Evolutionary conservation across 345 rosid species (phyloP).

Genomic region (Melaleuca quinquenervia): DNA sequence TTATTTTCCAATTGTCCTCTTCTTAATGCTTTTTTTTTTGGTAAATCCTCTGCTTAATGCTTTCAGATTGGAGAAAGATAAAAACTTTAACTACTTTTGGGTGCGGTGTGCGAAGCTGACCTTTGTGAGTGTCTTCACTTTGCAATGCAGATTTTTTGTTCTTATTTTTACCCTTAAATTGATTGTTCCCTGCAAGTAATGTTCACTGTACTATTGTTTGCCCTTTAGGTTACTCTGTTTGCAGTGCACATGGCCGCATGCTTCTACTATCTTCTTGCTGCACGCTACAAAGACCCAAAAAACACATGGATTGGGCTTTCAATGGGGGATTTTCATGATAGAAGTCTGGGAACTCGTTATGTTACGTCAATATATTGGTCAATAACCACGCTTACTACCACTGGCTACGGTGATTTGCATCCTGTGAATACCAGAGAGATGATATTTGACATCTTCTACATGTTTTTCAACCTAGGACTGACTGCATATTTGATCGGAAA

Average conservation of each 20-base stretch:
- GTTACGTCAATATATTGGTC: slow-evolving; percentile 77
- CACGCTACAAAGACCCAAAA: slow-evolving; percentile 26
- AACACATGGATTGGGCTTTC: slow-evolving; percentile 52
- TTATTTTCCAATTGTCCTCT: neutral
- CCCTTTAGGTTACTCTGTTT: slow-evolving; percentile 61
- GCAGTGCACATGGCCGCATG: slow-evolving; percentile 72
- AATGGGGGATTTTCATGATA: slow-evolving; percentile 20
- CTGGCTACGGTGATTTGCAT: slow-evolving; percentile 88
- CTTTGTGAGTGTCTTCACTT: slow-evolving; percentile 37
- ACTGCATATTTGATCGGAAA: slow-evolving; percentile 74
- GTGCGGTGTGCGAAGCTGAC: slow-evolving; percentile 60
- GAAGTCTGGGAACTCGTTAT: slow-evolving; percentile 26
- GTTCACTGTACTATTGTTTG: neutral
- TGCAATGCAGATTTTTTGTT: neutral
- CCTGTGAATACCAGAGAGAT: slow-evolving; percentile 55
- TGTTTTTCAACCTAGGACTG: slow-evolving; percentile 69
- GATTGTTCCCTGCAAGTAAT: neutral
- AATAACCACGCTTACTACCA: slow-evolving; percentile 64
- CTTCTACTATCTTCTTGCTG: slow-evolving; percentile 50
- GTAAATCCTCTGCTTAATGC: neutral
- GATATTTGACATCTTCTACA: slow-evolving; percentile 44
- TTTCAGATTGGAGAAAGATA: slow-evolving; percentile 78
- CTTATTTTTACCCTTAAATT: neutral
- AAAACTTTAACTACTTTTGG: slow-evolving; percentile 55
- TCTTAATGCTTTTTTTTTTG: neutral